These are phyloP conservation scores for Trametes cubensis DNA, from an alignment of 768 basidiomycete genomes.

Conservation along the genomic window DNA sequence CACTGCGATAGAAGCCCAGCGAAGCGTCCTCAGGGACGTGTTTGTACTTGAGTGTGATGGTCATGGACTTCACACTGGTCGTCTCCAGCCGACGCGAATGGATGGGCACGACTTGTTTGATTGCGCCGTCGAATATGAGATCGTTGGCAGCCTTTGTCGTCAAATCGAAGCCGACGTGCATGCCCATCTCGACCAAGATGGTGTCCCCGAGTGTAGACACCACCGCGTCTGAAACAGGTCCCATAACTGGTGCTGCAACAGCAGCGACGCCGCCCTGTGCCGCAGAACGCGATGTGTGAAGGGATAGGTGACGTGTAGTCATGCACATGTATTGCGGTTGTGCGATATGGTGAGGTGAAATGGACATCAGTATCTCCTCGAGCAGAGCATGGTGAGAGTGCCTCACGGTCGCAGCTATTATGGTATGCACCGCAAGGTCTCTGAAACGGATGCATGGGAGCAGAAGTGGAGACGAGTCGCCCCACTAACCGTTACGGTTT, in stretches of 20 bases:
- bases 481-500: constrained; percentile 48
- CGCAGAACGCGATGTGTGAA: background rate
- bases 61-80: constrained; percentile 55
- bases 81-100: constrained; percentile 58
- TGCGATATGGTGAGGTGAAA: background rate
- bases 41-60: constrained; percentile 64
- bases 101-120: constrained; percentile 53
- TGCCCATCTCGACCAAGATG: constrained; percentile 59
- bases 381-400: background rate
- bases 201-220: constrained; percentile 55
- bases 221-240: constrained; percentile 55
- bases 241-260: constrained; percentile 53
- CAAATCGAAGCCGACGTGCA: constrained; percentile 57
- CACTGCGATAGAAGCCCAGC: constrained; percentile 63
- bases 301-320: background rate
- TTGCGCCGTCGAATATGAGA: constrained; percentile 49
- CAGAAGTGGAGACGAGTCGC: constrained; percentile 62
- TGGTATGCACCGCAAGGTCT: constrained; percentile 62
- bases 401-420: constrained; percentile 62
- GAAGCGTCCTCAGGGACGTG: constrained; percentile 60
- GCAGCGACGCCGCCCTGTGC: constrained; percentile 45
- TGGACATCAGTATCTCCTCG: background rate
- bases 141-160: constrained; percentile 54
- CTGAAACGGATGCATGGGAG: constrained; percentile 67
- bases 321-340: background rate